phyloP scores from a whole-genome alignment of 176 grass and related monocot species.

The Oryza officinalis region DNA sequence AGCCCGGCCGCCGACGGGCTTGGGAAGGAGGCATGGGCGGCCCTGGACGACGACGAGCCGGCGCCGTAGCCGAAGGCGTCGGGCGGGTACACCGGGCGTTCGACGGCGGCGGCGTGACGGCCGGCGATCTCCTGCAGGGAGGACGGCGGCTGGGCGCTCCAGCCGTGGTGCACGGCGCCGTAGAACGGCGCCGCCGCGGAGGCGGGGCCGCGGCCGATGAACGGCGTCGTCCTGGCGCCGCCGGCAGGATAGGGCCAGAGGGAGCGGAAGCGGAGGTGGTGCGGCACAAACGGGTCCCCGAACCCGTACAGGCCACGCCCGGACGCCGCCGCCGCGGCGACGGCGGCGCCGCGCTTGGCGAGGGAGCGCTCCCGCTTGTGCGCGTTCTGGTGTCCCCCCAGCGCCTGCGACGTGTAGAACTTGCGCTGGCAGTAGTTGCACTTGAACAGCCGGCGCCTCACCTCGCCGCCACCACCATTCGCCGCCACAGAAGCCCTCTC shows the following conservation, averaged over 20 bases:
- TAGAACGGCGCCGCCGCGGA: not conserved
- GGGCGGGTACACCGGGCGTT: not conserved
- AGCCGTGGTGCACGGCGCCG: conserved; percentile 25
- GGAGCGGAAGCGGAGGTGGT: conserved; percentile 35
- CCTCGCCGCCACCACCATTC: not conserved
- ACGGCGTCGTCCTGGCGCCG: not conserved
- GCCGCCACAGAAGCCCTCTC: not conserved
- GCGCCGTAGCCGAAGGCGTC: conserved; percentile 28
- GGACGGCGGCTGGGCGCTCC: conserved; percentile 18
- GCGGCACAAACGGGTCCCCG: conserved; percentile 25
- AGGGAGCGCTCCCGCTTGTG: conserved; percentile 87
- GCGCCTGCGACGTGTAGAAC: conserved; percentile 94
- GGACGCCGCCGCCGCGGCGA: not conserved
- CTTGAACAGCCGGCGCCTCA: conserved; percentile 57
- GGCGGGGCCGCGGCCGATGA: conserved; percentile 4
- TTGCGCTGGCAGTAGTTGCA: conserved; percentile 91
- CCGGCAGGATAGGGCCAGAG: conserved; percentile 31
- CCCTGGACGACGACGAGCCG: not conserved
- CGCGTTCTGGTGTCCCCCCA: conserved; percentile 97
- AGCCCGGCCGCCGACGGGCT: not conserved
- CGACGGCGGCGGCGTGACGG: not conserved
- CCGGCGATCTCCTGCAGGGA: not conserved
- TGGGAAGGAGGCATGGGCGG: not conserved
- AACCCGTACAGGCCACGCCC: conserved; percentile 26
- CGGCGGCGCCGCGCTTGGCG: conserved; percentile 51